Conservation (phyloP, 257 asterid genomes). For the Jaltomata sinuosa region DNA sequence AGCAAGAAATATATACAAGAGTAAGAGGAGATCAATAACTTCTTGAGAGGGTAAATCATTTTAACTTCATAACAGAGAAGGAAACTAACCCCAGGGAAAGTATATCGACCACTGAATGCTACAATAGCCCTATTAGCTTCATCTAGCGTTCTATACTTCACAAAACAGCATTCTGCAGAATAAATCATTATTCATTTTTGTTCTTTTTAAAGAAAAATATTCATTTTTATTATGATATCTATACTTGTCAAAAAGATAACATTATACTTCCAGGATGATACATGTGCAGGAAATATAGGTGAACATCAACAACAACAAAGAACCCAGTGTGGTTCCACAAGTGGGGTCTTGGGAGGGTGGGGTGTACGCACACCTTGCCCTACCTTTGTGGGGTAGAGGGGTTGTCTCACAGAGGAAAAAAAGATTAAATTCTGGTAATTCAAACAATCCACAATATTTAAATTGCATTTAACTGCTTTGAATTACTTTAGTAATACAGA, state of each 20-base stretch:
- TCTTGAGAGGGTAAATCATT: neutral
- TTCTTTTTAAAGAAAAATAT: neutral
- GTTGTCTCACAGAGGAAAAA: neutral
- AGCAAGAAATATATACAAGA: slow-evolving; percentile 10
- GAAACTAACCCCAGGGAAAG: slow-evolving; percentile 78
- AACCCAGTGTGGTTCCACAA: neutral
- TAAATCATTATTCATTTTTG: neutral
- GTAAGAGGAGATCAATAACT: neutral
- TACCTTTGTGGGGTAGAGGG: neutral
- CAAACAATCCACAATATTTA: neutral
- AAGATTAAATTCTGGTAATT: neutral
- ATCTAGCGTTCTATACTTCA: slow-evolving; percentile 63
- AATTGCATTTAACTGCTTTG: neutral
- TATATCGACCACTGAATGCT: slow-evolving; percentile 43
- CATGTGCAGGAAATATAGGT: neutral
- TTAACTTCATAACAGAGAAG: neutral
- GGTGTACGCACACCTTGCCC: neutral
- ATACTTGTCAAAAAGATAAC: neutral
- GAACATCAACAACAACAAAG: neutral
- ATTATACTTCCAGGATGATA: neutral
- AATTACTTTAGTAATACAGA: neutral
- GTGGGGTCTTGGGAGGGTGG: neutral
- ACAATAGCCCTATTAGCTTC: slow-evolving; percentile 75
- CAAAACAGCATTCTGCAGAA: slow-evolving; percentile 70
- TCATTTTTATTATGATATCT: neutral